These are phyloP conservation scores for Aspergillus proliferans DNA, from an alignment of 2,329 filamentous ascomycete genomes.

Conservation along the genomic window DNA sequence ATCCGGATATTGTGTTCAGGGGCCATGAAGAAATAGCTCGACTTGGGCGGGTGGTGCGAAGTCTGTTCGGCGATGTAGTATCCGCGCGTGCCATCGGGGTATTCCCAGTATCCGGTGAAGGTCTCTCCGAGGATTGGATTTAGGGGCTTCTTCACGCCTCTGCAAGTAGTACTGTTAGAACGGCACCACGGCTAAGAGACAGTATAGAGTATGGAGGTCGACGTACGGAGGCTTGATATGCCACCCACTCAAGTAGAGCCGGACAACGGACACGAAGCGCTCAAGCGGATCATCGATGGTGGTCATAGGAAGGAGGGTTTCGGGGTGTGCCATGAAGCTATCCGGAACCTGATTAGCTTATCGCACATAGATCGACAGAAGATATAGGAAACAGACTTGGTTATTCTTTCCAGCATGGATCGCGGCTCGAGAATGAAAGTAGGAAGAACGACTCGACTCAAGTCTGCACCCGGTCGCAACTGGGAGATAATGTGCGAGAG, in stretches of 20 bases:
- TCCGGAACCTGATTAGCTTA: conserved; percentile 3
- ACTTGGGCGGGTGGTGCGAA: conserved; percentile 96
- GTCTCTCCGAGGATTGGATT: conserved; percentile 95
- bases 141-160: conserved; percentile 94
- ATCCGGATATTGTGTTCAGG: conserved; percentile 91
- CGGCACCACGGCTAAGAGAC: not conserved
- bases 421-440: conserved; percentile 97
- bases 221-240: conserved; percentile 94
- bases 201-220: not conserved
- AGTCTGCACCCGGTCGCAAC: conserved; percentile 85
- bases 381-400: conserved; percentile 63
- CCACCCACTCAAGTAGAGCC: conserved; percentile 98
- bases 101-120: conserved; percentile 94
- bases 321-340: conserved; percentile 99
- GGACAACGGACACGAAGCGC: conserved; percentile 90
- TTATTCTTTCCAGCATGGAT: conserved; percentile 97
- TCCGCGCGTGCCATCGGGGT: conserved; percentile 72
- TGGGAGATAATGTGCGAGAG: conserved; percentile 97
- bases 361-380: not conserved
- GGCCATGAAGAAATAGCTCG: conserved; percentile 97
- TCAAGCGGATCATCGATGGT: conserved; percentile 80
- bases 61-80: conserved; percentile 98
- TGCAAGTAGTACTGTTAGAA: conserved; percentile 29
- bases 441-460: conserved; percentile 88
- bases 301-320: conserved; percentile 84